Base-by-base conservation (phyloP, 768 basidiomycete genomes). In the Russula sp. region DNA sequence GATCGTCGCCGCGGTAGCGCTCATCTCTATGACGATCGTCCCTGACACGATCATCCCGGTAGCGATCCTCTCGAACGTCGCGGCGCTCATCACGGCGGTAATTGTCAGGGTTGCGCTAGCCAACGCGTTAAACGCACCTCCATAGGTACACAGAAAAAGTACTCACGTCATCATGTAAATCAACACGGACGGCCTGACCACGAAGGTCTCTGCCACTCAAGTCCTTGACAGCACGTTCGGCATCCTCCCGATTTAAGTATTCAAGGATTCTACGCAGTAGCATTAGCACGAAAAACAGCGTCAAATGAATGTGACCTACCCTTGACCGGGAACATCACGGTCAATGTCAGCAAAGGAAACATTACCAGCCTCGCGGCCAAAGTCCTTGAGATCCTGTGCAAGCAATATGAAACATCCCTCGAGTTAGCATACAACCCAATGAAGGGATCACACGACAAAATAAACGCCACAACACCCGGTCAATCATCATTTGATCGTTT, bases 291-390 rank as follows among this genome's bases (percentile, higher is more conserved):
- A 50, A 38, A 24, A 67, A 36, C 48, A 57, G 38, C 18, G 24
- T 49, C 56, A 14, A 24, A 42, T 48, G 24, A 53, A 58, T 50
- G 11, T 60, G 18, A 75, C 88, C 67, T 67, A 97, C 95, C 96
- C 96, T 80, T 92, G 87, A 36, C 89, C 90, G 28, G 90, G 85
- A 67, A 75, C 74, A 72, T 94, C 88, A 44, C 93, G 88, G 73
- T 98, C 95, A 65, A 98, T 89, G 73, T 98, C 96, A 48, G 96
- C 94, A 71, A 90, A 98, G 22, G 90, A 92, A 63, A 98, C 93
- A 72, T 86, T 90, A 49, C 93, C 94, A 56, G 91, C 92, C 72
- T 93, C 88, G 66, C 96, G 92, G 70, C 94, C 96, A 66, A 95
- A 98, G 73, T 98, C 96, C 77, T 98, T 98, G 74, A 98, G 79